A percentile compares a stretch with the other conserved stretches of the same genome.
These are phyloP conservation scores for Aspergillus conjunctus DNA, from an alignment of 495 filamentous ascomycete genomes.

Conservation along the genomic window DNA sequence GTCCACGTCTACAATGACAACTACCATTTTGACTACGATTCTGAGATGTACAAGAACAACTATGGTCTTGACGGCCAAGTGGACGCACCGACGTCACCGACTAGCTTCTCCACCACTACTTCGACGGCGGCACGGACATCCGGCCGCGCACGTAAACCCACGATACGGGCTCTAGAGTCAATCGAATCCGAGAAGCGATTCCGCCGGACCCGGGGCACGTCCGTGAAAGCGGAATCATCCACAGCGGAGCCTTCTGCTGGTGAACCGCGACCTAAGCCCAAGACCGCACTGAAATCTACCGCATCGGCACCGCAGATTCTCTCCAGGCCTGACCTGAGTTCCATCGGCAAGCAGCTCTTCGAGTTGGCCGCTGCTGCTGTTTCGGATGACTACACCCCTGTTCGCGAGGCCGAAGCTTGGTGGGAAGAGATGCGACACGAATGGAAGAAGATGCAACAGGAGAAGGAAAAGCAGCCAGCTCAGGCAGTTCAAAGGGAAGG, in stretches of 20 bases:
- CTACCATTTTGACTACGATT: conserved; percentile 26
- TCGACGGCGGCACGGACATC: conserved; percentile 33
- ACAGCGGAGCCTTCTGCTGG: neutral
- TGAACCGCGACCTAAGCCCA: neutral
- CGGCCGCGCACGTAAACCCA: conserved; percentile 42
- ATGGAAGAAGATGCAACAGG: conserved; percentile 17
- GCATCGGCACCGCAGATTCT: neutral
- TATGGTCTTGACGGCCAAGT: conserved; percentile 32
- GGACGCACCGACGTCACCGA: conserved; percentile 32
- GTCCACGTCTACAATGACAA: conserved; percentile 18
- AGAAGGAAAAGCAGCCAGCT: neutral
- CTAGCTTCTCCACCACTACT: conserved; percentile 33
- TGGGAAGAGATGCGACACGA: conserved; percentile 27
- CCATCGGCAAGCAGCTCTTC: conserved; percentile 29
- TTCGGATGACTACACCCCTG: conserved; percentile 24
- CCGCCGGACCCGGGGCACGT: conserved; percentile 22
- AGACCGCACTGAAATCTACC: neutral
- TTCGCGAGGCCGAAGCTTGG: conserved; percentile 23
- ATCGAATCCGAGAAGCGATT: conserved; percentile 32
- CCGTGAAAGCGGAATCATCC: conserved; percentile 3
- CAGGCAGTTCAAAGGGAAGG: neutral
- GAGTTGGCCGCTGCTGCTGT: conserved; percentile 32
- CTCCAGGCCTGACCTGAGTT: conserved; percentile 13
- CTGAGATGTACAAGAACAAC: conserved; percentile 30
- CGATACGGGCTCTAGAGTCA: conserved; percentile 43